These are phyloP conservation scores for Medakamo hakoo DNA, from an alignment of 139 green algal species.

Conservation along the genomic window DNA sequence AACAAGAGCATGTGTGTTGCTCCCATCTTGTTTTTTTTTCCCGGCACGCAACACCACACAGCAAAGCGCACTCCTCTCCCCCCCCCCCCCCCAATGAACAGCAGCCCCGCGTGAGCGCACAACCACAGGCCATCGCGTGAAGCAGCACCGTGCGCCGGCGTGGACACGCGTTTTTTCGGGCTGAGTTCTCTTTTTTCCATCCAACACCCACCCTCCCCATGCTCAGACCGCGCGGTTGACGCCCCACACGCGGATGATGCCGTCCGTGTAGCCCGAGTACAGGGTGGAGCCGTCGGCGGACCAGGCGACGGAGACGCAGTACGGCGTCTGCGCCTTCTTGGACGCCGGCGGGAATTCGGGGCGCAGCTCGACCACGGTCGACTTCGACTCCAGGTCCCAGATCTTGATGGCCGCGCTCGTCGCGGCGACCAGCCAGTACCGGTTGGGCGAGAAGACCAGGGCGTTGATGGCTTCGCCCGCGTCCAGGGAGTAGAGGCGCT, in stretches of 20 bases:
- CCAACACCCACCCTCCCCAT: not conserved
- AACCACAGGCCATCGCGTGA: too few relatives aligned
- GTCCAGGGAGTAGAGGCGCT: slow-evolving; percentile 95
- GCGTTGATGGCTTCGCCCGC: slow-evolving; percentile 95
- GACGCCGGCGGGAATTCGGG: slow-evolving; percentile 26
- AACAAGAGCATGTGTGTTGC: too few relatives aligned
- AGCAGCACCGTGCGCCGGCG: too few relatives aligned
- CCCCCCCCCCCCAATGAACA: too few relatives aligned
- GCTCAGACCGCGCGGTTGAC: slow-evolving; percentile 35
- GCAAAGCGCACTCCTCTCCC: too few relatives aligned
- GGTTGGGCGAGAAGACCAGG: slow-evolving; percentile 95
- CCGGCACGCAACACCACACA: too few relatives aligned
- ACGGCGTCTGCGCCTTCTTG: slow-evolving; percentile 28
- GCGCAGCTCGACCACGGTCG: slow-evolving; percentile 79
- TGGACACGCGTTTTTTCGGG: too few relatives aligned
- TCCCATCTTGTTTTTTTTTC: too few relatives aligned
- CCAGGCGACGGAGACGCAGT: slow-evolving; percentile 92
- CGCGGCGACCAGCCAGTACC: slow-evolving; percentile 98
- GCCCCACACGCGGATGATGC: slow-evolving; percentile 56
- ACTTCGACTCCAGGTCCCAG: slow-evolving; percentile 54
- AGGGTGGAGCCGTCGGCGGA: slow-evolving; percentile 90
- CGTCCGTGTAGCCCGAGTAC: slow-evolving; percentile 77
- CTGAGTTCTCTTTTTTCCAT: not conserved
- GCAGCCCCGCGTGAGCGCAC: too few relatives aligned
- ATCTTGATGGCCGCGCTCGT: slow-evolving; percentile 60